Evolutionary conservation across 768 basidiomycete genomes (phyloP).

Genomic region (Leccinum olivaceopallidum): DNA sequence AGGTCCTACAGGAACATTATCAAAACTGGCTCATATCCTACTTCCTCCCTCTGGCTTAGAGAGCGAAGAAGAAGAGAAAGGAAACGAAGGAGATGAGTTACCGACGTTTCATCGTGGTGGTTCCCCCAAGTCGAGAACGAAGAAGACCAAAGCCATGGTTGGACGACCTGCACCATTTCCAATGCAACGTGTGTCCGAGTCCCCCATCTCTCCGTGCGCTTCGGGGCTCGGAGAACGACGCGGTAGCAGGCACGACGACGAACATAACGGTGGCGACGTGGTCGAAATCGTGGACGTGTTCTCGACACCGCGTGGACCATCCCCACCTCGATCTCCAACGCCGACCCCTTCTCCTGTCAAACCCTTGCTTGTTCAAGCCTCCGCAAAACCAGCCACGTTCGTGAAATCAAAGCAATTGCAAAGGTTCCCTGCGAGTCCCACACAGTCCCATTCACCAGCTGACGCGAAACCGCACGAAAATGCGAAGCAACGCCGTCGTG

Average conservation of each 20-base stretch:
- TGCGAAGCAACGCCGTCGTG: constrained; percentile 3
- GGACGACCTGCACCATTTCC: constrained; percentile 27
- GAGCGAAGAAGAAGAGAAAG: constrained; percentile 15
- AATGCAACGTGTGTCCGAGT: constrained; percentile 18
- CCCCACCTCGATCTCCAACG: constrained; percentile 24
- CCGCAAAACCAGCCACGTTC: background rate
- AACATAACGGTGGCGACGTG: background rate
- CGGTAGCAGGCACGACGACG: background rate
- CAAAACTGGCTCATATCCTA: constrained; percentile 17
- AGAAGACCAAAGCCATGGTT: background rate
- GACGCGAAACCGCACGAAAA: background rate
- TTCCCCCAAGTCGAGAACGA: constrained; percentile 6
- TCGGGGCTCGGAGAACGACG: background rate
- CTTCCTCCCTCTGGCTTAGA: constrained; percentile 9
- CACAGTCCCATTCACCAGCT: background rate
- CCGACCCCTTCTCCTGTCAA: constrained; percentile 19
- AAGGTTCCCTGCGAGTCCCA: constrained; percentile 19
- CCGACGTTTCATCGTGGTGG: constrained; percentile 23
- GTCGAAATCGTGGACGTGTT: constrained; percentile 24
- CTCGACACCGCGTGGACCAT: constrained; percentile 19
- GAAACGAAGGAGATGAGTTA: constrained; percentile 13
- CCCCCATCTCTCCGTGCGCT: background rate
- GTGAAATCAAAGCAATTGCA: background rate
- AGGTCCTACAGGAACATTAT: constrained; percentile 3
- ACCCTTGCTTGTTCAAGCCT: background rate